Percentiles rank a stretch among this genome's conserved stretches.
These are phyloP conservation scores for Pulveroboletus sp. DNA, from an alignment of 768 basidiomycete species.

Conservation along the genomic window DNA sequence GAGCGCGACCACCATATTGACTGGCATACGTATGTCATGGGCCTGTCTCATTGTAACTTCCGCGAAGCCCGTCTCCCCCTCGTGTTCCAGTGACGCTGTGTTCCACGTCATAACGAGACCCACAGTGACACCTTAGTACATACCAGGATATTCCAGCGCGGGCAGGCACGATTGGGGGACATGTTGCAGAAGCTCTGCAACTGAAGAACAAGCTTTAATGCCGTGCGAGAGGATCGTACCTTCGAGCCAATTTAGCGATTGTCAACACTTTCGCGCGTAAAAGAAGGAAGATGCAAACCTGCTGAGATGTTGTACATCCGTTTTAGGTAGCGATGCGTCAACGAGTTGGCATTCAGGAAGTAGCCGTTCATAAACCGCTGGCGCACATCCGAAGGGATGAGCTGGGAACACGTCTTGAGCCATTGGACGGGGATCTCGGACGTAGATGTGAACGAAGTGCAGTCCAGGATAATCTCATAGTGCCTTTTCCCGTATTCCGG, in stretches of 20 bases:
- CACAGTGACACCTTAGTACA: conserved; percentile 14
- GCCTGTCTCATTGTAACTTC: conserved; percentile 66
- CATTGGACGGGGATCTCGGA: conserved; percentile 81
- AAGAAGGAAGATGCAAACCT: conserved; percentile 30
- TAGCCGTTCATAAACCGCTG: conserved; percentile 56
- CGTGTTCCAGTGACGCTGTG: conserved; percentile 60
- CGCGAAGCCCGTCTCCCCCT: conserved; percentile 47
- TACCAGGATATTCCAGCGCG: conserved; percentile 54
- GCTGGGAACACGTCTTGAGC: conserved; percentile 73
- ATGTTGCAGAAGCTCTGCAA: conserved; percentile 54
- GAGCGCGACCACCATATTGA: conserved; percentile 59
- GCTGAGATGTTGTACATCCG: conserved; percentile 68
- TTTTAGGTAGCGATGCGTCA: conserved; percentile 70
- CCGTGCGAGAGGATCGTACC: conserved; percentile 50
- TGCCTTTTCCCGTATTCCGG: conserved; percentile 43
- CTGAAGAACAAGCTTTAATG: conserved; percentile 60
- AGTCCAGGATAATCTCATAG: conserved; percentile 79
- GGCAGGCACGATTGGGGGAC: conserved; percentile 47
- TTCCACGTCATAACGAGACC: conserved; percentile 11
- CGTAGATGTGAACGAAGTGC: conserved; percentile 68
- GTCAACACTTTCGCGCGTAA: not conserved
- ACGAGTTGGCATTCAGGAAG: conserved; percentile 69
- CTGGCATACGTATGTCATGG: conserved; percentile 66
- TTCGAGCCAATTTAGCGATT: conserved; percentile 19
- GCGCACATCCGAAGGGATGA: conserved; percentile 68